Conservation (phyloP, 2,329 filamentous ascomycete species). For the Clarireedia homoeocarpa region DNA sequence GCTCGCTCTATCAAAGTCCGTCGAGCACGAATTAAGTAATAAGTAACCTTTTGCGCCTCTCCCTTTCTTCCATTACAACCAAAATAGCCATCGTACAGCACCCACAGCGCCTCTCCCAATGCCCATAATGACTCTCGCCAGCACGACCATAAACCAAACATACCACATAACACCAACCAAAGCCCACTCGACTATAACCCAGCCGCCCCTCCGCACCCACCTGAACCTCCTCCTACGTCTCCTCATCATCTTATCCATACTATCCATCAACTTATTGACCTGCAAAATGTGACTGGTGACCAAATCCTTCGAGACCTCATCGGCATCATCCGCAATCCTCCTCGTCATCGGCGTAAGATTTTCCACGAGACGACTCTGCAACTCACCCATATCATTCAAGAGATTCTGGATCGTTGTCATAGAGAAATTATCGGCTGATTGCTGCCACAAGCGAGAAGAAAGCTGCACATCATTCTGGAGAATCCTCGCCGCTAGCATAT, state of each 20-base stretch:
- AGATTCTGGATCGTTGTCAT: constrained; percentile 48
- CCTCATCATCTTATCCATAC: constrained; percentile 68
- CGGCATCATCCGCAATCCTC: constrained; percentile 66
- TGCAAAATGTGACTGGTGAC: constrained; percentile 69
- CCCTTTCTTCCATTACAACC: not conserved
- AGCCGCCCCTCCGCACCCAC: constrained; percentile 69
- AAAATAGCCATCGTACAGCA: constrained; percentile 73
- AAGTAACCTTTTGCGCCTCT: too few species aligned
- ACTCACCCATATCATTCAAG: constrained; percentile 34
- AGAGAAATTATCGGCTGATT: constrained; percentile 50
- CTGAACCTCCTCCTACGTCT: constrained; percentile 60
- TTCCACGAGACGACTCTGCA: constrained; percentile 33
- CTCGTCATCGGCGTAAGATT: constrained; percentile 52
- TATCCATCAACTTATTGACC: constrained; percentile 72
- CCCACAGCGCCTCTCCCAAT: constrained; percentile 51
- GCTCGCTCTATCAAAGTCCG: not conserved
- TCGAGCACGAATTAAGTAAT: not conserved
- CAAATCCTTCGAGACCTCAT: constrained; percentile 68
- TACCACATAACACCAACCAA: constrained; percentile 90
- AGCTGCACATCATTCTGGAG: constrained; percentile 39
- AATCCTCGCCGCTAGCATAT: constrained; percentile 44
- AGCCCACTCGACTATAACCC: constrained; percentile 78
- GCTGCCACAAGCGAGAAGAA: constrained; percentile 44
- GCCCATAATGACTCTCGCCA: constrained; percentile 58
- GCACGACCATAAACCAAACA: constrained; percentile 82